phyloP scores from a whole-genome alignment of 805 yeast genomes.

The Hanseniaspora osmophila region DNA sequence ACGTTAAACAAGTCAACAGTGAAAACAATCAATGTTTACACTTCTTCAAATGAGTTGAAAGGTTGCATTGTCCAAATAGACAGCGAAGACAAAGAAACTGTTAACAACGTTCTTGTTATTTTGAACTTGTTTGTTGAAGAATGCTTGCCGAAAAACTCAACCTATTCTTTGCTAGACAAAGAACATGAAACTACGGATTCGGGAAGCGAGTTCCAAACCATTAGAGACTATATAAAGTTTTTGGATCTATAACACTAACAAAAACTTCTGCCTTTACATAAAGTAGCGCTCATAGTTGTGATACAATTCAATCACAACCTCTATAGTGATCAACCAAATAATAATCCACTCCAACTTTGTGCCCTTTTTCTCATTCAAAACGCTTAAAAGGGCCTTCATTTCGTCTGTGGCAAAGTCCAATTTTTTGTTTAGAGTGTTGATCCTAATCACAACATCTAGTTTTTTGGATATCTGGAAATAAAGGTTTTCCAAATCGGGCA shows the following conservation, averaged over 20 bases:
- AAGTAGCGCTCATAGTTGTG: slow-evolving; percentile 51
- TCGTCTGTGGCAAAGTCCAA: slow-evolving; percentile 86
- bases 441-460: slow-evolving; percentile 65
- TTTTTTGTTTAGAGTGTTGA: slow-evolving; percentile 67
- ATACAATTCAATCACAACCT: slow-evolving; percentile 66
- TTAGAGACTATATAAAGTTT: background rate
- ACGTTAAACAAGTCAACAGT: background rate
- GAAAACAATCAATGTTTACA: background rate
- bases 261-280: slow-evolving; percentile 3
- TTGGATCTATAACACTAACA: background rate
- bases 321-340: slow-evolving; percentile 67
- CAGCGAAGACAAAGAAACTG: background rate
- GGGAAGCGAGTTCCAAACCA: background rate
- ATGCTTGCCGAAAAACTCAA: background rate
- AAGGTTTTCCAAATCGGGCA: slow-evolving; percentile 46
- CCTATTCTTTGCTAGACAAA: too few relatives aligned
- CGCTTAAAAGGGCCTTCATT: slow-evolving; percentile 59
- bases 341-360: slow-evolving; percentile 80
- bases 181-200: background rate
- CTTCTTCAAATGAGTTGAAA: background rate
- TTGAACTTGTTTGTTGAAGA: background rate
- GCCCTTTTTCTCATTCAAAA: slow-evolving; percentile 62
- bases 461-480: slow-evolving; percentile 57
- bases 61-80: background rate
- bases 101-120: background rate